Conservation (phyloP, 768 basidiomycete species). For the Leccinellum albellum region DNA sequence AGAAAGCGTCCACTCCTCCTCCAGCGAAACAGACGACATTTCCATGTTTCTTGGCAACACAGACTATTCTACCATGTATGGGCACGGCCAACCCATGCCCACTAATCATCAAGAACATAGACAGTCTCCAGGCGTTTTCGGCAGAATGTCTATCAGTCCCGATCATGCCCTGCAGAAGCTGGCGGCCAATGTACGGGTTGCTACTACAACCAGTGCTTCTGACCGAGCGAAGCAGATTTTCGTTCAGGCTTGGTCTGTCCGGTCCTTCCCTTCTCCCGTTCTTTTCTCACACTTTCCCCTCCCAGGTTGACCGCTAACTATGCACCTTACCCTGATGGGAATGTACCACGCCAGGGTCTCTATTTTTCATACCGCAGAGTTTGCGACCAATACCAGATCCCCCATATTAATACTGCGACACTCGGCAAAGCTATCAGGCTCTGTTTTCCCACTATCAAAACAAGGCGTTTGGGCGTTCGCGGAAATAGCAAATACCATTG, state of each 20-base stretch:
- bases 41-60: slow-evolving; percentile 65
- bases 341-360: slow-evolving; percentile 89
- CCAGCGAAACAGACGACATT: slow-evolving; percentile 85
- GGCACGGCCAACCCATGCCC: slow-evolving; percentile 38
- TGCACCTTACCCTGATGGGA: slow-evolving; percentile 87
- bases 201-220: slow-evolving; percentile 87
- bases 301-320: slow-evolving; percentile 88
- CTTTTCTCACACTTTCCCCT: slow-evolving; percentile 15
- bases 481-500: slow-evolving; percentile 98
- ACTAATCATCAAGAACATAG: slow-evolving; percentile 42
- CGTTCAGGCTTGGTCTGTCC: slow-evolving; percentile 81
- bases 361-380: slow-evolving; percentile 91
- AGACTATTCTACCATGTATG: slow-evolving; percentile 70
- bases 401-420: slow-evolving; percentile 93
- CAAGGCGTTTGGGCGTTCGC: slow-evolving; percentile 84
- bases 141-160: slow-evolving; percentile 68
- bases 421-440: slow-evolving; percentile 92
- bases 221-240: slow-evolving; percentile 91
- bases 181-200: slow-evolving; percentile 81
- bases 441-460: slow-evolving; percentile 94
- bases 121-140: slow-evolving; percentile 70
- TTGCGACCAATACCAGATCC: slow-evolving; percentile 89
- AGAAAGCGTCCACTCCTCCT: slow-evolving; percentile 83
- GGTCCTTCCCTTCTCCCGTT: slow-evolving; percentile 15
- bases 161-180: slow-evolving; percentile 84